A percentile compares a stretch with the other conserved stretches of the same genome.
phyloP scores from a whole-genome alignment of 768 basidiomycete genomes.

The Auricularia heimuer region DNA sequence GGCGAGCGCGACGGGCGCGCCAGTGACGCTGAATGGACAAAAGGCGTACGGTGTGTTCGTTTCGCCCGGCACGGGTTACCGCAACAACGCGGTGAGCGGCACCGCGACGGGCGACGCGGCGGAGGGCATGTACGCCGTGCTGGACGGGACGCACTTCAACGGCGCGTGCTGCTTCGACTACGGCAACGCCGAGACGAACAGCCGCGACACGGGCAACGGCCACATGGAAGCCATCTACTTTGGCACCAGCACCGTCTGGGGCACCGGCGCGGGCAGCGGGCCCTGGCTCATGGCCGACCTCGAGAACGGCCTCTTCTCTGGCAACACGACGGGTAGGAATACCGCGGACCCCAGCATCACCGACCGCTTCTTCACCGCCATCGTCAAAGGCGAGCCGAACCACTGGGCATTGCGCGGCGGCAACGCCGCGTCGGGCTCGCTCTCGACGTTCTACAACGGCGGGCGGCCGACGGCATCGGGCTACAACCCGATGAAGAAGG shows the following conservation, averaged over 20 bases:
- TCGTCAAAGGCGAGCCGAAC: background rate
- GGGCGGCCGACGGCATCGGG: background rate
- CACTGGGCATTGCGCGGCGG: background rate
- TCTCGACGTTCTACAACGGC: conserved; percentile 2
- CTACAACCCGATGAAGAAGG: conserved; percentile 3
- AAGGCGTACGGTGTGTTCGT: conserved; percentile 1
- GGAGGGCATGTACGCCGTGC: conserved; percentile 1
- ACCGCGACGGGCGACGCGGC: background rate
- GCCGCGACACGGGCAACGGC: conserved; percentile 1
- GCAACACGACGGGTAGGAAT: background rate
- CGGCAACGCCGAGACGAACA: conserved; percentile 2
- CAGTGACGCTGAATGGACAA: background rate
- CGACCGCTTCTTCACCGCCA: background rate
- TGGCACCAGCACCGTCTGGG: background rate
- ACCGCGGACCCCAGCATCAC: background rate
- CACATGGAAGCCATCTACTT: conserved; percentile 4
- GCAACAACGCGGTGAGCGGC: background rate
- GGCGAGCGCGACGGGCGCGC: conserved; percentile 1
- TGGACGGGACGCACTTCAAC: conserved; percentile 1
- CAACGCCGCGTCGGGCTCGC: conserved; percentile 2
- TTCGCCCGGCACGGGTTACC: background rate
- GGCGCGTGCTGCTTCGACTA: conserved; percentile 2
- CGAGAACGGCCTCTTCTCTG: conserved; percentile 2
- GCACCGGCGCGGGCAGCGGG: conserved; percentile 1
- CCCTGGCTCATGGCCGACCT: conserved; percentile 4